Evolutionary conservation across 129 eudicot species (phyloP).

Genomic region (Tagetes patula): DNA sequence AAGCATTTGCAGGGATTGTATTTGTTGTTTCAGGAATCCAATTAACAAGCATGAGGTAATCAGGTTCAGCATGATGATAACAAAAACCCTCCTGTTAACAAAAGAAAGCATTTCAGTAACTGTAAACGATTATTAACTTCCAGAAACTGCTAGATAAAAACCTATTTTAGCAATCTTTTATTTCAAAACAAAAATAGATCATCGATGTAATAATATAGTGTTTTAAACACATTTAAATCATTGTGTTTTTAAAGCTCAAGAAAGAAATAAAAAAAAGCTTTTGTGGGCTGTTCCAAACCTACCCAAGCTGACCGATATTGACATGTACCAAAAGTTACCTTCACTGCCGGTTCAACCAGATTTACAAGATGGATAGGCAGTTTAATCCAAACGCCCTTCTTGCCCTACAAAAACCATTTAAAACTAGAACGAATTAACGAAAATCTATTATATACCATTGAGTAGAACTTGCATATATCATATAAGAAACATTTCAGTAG

Average conservation of each 20-base stretch:
- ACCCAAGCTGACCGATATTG: neutral
- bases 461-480: constrained; percentile 13
- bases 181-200: neutral
- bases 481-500: neutral
- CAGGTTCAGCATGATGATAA: constrained; percentile 88
- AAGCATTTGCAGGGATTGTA: constrained; percentile 77
- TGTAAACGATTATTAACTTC: constrained; percentile 5
- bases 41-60: constrained; percentile 72
- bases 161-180: constrained; percentile 1
- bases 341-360: constrained; percentile 68
- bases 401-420: constrained; percentile 51
- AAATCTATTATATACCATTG: constrained; percentile 17
- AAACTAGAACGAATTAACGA: constrained; percentile 3
- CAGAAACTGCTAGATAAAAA: constrained; percentile 8
- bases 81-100: constrained; percentile 69
- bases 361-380: constrained; percentile 56
- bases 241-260: neutral
- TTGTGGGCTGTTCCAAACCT: neutral
- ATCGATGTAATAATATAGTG: neutral
- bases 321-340: constrained; percentile 37
- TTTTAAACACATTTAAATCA: neutral
- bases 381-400: constrained; percentile 88
- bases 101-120: constrained; percentile 4
- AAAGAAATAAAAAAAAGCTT: neutral
- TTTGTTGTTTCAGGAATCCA: constrained; percentile 69